Evolutionary conservation across 2,329 filamentous ascomycete species (phyloP).

Genomic region (Fonsecaea nubica): DNA sequence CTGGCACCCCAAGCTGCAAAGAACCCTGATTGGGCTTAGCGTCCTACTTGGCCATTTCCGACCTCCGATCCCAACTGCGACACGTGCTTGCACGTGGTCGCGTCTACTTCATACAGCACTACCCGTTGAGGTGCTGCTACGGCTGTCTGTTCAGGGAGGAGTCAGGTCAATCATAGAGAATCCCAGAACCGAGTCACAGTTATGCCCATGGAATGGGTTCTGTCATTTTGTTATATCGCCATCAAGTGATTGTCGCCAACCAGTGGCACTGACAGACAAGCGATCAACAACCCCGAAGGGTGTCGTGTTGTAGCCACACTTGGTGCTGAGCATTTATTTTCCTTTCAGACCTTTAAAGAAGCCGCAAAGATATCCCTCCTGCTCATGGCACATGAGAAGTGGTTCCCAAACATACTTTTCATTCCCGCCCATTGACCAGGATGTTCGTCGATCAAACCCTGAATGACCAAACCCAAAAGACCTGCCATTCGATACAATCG

Average conservation of each 20-base stretch:
- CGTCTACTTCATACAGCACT: not conserved
- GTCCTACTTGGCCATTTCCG: not conserved
- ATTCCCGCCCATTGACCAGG: not conserved
- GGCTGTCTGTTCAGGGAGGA: not conserved
- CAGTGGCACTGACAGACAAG: not conserved
- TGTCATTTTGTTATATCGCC: too few relatives aligned
- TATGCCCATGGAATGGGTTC: not conserved
- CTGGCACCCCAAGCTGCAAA: not conserved
- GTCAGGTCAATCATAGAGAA: not conserved
- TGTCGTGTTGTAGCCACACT: not conserved
- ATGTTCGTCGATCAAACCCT: not conserved
- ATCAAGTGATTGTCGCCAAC: not conserved
- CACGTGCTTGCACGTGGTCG: not conserved
- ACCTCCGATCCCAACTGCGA: not conserved
- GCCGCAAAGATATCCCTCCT: not conserved
- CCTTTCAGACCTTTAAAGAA: not conserved
- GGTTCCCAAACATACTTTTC: not conserved
- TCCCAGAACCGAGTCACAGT: not conserved
- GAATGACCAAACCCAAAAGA: not conserved
- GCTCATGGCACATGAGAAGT: not conserved
- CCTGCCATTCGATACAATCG: not conserved
- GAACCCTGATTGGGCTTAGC: slow-evolving; percentile 7
- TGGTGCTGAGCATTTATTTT: not conserved
- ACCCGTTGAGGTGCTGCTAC: not conserved
- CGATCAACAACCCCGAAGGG: not conserved